Evolutionary conservation across 805 yeast species (phyloP).

Genomic region (Metschnikowia henanensis): DNA sequence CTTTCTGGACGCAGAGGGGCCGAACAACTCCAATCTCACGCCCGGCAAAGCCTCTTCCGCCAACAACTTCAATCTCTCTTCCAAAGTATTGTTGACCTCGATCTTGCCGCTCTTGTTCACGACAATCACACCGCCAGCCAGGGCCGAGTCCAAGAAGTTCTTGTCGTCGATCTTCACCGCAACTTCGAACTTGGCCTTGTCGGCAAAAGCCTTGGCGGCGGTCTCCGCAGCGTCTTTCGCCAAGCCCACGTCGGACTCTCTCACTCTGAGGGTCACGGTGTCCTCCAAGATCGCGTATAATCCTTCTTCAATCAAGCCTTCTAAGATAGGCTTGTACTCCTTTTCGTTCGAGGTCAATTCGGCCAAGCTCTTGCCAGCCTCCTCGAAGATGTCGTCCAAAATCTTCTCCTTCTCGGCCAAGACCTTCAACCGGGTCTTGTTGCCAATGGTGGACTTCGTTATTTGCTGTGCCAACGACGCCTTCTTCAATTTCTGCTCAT

Average conservation of each 20-base stretch:
- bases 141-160: conserved; percentile 56
- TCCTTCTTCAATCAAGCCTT: conserved; percentile 77
- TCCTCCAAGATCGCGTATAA: conserved; percentile 73
- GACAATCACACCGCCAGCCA: conserved; percentile 85
- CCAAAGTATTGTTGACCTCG: conserved; percentile 88
- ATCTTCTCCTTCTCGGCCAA: conserved; percentile 80
- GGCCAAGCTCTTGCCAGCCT: conserved; percentile 63
- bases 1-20: conserved; percentile 81
- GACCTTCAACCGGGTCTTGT: conserved; percentile 91
- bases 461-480: conserved; percentile 93
- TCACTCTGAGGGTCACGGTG: conserved; percentile 61
- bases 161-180: conserved; percentile 56
- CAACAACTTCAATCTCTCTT: conserved; percentile 85
- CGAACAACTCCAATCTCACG: conserved; percentile 85
- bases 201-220: conserved; percentile 64
- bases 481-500: conserved; percentile 84
- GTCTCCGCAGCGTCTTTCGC: conserved; percentile 61
- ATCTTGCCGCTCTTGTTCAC: conserved; percentile 75
- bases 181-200: conserved; percentile 57
- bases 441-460: conserved; percentile 90
- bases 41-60: conserved; percentile 89
- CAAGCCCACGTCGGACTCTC: conserved; percentile 59
- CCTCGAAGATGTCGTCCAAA: conserved; percentile 69
- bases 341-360: conserved; percentile 52
- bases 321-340: conserved; percentile 67